Conservation (phyloP, 2,329 filamentous ascomycete genomes). For the Cladosporium austrohemisphaericum region DNA sequence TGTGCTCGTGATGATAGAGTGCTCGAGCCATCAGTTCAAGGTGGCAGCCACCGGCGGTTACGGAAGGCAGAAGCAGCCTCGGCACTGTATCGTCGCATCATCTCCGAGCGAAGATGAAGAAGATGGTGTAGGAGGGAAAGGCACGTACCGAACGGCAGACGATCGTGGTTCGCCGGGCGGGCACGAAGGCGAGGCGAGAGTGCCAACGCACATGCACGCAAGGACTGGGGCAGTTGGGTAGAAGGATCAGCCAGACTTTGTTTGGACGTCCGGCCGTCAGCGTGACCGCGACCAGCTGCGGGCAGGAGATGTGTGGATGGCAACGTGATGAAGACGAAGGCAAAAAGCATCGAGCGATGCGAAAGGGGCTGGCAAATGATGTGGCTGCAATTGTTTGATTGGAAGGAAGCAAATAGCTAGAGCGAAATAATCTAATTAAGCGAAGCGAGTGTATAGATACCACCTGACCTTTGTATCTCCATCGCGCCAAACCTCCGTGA, state of each 20-base stretch:
- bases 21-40: no score
- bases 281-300: not conserved
- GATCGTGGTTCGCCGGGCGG: slow-evolving; percentile 7
- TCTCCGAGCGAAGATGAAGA: no score
- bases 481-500: slow-evolving; percentile 3
- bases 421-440: slow-evolving; percentile 7
- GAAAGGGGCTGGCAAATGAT: not conserved
- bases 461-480: slow-evolving; percentile 8
- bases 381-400: slow-evolving; percentile 3
- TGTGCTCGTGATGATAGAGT: no score
- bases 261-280: slow-evolving; percentile 4
- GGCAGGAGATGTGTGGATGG: no score
- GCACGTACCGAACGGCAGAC: no score
- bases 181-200: not conserved
- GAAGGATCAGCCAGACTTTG: slow-evolving; percentile 4
- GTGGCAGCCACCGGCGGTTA: no score
- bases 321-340: not conserved
- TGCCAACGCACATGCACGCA: slow-evolving; percentile 1
- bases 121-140: no score
- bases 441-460: slow-evolving; percentile 6
- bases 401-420: not conserved
- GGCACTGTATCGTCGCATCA: no score
- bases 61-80: no score
- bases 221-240: not conserved
- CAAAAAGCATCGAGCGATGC: not conserved